Base-by-base conservation (phyloP, 2,329 filamentous ascomycete genomes). In the Biscogniauxia sp. region DNA sequence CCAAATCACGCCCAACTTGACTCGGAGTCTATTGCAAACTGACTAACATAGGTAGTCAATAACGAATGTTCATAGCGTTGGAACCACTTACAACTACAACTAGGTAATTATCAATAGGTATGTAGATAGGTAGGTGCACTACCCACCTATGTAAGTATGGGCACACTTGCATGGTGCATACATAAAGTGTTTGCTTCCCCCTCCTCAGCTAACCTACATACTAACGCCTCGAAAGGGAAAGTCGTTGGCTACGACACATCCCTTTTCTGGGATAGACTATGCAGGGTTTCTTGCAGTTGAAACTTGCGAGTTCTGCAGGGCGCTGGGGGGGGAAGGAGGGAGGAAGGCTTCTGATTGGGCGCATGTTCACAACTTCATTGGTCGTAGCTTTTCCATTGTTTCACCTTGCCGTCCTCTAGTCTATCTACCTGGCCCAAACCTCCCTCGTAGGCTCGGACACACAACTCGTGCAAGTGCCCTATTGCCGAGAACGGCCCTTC, bases 311-410 rank as follows among this genome's bases (percentile, higher is more conserved):
- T 59, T 62, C 64, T 62, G 65, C 64, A 64, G 59, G 64, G 61
- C 61, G 59, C 62, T 59, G 54, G 61, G 54, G 63, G 58, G 37
- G 37, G 13, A 17, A 15, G 5, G 15, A 58, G 56, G n/a, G 23
- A 23, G 23, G 2, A 23, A 23, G 61, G 57, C 58, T 37, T 55
- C n/a, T 63, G 51, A 71, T 72, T 72, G 69, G 69, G 8, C 53
- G 20, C 15, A 41, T 63, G 63, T 67, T 69, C 64, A 57, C 51
- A n/a, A 25, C 50, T 60, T 28, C 55, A 64, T 69, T 66, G 68
- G 65, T 58, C 52, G 53, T 66, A 54, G 58, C 60, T 62, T 63
- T 32, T 58, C 63, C 58, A 62, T 57, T 62, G 69, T 72, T 72
- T 72, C 69, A 70, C 58, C 26, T 59, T 61, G 56, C 56, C 25